Evolutionary conservation across 441 rosid species (phyloP), one percentile per base, ranked within the genome.

Genomic region (Jatropha multifida): DNA sequence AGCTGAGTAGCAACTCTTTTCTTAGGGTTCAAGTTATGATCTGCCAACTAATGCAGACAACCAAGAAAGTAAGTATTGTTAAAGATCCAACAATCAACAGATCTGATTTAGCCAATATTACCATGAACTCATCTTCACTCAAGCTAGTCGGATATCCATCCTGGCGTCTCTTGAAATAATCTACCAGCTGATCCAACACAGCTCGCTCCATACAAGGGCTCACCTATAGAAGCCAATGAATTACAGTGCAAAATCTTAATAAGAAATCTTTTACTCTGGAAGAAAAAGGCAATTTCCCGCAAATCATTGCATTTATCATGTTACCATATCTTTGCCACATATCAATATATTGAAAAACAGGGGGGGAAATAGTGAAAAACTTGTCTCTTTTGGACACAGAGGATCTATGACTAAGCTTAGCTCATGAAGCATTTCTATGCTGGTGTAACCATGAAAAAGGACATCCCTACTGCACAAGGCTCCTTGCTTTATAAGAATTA

Each of bases 121-220:
- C 99, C 92, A 88, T 71, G 63, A 85, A 79, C 71, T 92, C 98
- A 74, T 95, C 99, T 85, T 91, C 97, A 56, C 82, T 82, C 77
- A 86, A 79, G 69, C 92, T 89, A 20, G 99, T 92, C 41, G 91
- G 93, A 79, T 95, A 95, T 77, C 93, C 88, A 81, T 92, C 82
- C 58, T 93, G 80, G 61, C 99, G 90, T 56, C 74, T 76, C 71
- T 78, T 86, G 71, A 95, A 95, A 86, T 93, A 95, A 83, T 86
- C 89, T 61, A 85, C 86, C 85, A 95, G 97, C 79, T 95, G 99
- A 75, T 89, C 94, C 69, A 95, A 79, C 71, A 89, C 97, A 59
- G 98, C 98, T 79, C 89, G 87, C 81, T 95, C 99, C 93, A 87
- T 89, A 82, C 98, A 94, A 46, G 99, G 88, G 75, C 99, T 94